phyloP scores from a whole-genome alignment of 1,284 basidiomycete species.

The Rugosomyces carneus region DNA sequence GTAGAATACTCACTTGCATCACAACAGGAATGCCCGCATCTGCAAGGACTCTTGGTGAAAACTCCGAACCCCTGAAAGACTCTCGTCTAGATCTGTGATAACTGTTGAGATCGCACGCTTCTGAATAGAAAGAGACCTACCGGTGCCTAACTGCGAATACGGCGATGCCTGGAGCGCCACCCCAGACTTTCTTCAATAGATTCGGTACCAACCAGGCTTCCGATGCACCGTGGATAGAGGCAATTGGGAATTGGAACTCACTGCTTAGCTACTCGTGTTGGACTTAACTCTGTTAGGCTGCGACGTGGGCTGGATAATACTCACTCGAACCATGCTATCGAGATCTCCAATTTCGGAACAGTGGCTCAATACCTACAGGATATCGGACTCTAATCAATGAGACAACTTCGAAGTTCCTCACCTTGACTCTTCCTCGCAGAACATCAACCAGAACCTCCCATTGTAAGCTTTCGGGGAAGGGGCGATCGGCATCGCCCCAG shows the following conservation, averaged over 20 bases:
- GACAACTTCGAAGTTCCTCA: conserved; percentile 21
- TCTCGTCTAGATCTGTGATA: conserved; percentile 61
- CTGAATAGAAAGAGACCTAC: conserved; percentile 18
- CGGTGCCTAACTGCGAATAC: conserved; percentile 61
- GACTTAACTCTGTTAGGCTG: neutral
- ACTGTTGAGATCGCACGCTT: neutral
- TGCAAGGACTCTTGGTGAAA: conserved; percentile 67
- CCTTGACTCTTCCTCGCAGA: conserved; percentile 74
- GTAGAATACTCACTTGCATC: conserved; percentile 47
- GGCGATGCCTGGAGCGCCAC: conserved; percentile 49
- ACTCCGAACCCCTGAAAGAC: conserved; percentile 76
- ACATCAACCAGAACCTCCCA: conserved; percentile 83
- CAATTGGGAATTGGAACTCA: conserved; percentile 68
- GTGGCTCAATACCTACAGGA: conserved; percentile 47
- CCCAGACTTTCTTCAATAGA: conserved; percentile 55
- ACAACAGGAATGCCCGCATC: conserved; percentile 66
- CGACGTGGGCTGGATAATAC: conserved; percentile 23
- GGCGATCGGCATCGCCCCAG: conserved; percentile 51
- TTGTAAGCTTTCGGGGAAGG: conserved; percentile 69
- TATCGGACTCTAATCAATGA: neutral
- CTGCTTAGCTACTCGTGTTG: conserved; percentile 50
- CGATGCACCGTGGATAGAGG: conserved; percentile 72
- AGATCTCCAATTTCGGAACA: conserved; percentile 80
- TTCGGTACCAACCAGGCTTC: conserved; percentile 75
- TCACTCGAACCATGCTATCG: conserved; percentile 64